Percentiles rank a stretch among this genome's conserved stretches.
These are phyloP conservation scores for Penicillium sp. DNA, from an alignment of 2,329 filamentous ascomycete genomes.

Conservation along the genomic window DNA sequence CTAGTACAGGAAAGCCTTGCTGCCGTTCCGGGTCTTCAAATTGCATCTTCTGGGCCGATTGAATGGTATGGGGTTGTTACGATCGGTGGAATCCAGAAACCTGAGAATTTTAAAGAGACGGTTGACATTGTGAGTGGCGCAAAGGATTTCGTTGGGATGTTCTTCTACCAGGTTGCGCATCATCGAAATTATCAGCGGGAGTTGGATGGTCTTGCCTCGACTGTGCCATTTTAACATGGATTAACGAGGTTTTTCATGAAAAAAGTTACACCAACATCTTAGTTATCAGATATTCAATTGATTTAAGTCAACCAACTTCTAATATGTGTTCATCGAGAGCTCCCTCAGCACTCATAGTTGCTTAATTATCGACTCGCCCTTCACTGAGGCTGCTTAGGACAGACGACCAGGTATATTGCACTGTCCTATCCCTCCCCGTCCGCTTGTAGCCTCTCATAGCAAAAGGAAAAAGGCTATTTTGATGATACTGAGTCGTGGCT, in stretches of 20 bases:
- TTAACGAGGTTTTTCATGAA: not conserved
- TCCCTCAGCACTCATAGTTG: no score
- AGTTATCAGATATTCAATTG: no score
- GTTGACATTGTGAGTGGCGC: constrained; percentile 65
- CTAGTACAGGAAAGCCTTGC: constrained; percentile 54
- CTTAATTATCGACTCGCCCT: no score
- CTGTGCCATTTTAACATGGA: constrained; percentile 64
- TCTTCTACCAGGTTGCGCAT: constrained; percentile 66
- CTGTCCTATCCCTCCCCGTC: no score
- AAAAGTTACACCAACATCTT: no score
- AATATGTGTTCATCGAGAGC: no score
- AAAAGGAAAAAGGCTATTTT: no score
- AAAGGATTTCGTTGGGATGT: constrained; percentile 67
- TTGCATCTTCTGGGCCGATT: constrained; percentile 52
- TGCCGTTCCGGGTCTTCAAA: constrained; percentile 48
- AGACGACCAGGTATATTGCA: no score
- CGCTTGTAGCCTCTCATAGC: no score
- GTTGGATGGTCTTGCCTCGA: constrained; percentile 63
- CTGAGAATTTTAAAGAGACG: constrained; percentile 60
- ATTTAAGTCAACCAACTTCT: no score
- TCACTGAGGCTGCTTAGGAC: no score
- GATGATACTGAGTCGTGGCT: no score
- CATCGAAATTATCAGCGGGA: constrained; percentile 75
- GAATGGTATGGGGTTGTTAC: constrained; percentile 80
- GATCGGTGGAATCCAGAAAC: constrained; percentile 50